A percentile compares a stretch with the other conserved stretches of the same genome.
Conservation (phyloP, 2,329 filamentous ascomycete species). For the Fusarium aywerte region DNA sequence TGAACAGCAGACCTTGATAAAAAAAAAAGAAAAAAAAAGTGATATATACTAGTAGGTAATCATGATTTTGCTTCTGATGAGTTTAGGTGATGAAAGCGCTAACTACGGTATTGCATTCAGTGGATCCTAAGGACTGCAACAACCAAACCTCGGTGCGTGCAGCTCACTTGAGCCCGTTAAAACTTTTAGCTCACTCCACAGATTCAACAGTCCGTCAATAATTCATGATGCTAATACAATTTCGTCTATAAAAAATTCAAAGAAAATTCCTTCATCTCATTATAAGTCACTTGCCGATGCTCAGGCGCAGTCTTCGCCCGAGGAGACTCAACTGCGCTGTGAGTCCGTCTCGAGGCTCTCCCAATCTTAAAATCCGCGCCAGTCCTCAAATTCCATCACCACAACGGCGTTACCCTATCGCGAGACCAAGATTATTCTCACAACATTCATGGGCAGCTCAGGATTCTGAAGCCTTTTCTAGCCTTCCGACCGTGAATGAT, state of each 20-base stretch:
- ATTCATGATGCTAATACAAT: neutral
- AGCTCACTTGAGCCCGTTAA: slow-evolving; percentile 6
- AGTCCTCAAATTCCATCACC: neutral
- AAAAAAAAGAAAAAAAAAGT: neutral
- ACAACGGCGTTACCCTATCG: neutral
- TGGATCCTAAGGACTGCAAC: slow-evolving; percentile 15
- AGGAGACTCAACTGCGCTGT: slow-evolving; percentile 33
- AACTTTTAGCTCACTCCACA: neutral
- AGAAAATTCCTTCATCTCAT: neutral
- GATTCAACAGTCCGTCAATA: neutral
- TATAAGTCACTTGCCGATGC: slow-evolving; percentile 33
- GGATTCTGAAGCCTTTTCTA: slow-evolving; percentile 1
- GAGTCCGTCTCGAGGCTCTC: slow-evolving; percentile 11
- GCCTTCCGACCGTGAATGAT: slow-evolving; percentile 50
- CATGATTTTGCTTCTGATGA: neutral
- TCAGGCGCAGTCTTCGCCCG: slow-evolving; percentile 39
- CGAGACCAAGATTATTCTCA: slow-evolving; percentile 15
- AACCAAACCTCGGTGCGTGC: slow-evolving; percentile 4
- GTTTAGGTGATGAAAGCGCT: neutral
- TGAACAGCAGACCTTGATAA: neutral
- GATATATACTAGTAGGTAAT: too few species aligned
- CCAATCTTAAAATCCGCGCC: neutral
- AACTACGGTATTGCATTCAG: neutral
- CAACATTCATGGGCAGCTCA: slow-evolving; percentile 16
- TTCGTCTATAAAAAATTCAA: neutral